phyloP scores from a whole-genome alignment of 1,139 yeast species.

The Saccharomyces hybrid region DNA sequence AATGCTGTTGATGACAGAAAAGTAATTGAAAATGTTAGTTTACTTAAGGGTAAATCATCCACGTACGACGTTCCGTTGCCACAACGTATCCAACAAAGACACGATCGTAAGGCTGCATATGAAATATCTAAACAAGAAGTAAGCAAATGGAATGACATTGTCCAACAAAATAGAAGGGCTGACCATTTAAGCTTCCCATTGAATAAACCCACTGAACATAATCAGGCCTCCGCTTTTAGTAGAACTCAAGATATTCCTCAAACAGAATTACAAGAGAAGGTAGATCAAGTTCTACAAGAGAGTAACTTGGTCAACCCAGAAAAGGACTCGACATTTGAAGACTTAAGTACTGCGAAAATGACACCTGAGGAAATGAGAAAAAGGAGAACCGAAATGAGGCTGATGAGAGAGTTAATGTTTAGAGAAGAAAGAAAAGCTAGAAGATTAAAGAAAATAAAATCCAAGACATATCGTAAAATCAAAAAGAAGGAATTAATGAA shows the following conservation, averaged over 20 bases:
- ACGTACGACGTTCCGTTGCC: constrained; percentile 78
- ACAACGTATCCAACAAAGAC: constrained; percentile 71
- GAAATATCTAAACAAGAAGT: constrained; percentile 83
- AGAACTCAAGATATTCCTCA: constrained; percentile 42
- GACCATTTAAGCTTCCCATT: constrained; percentile 70
- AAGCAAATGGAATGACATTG: constrained; percentile 79
- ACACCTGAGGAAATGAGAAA: constrained; percentile 72
- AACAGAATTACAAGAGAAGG: constrained; percentile 61
- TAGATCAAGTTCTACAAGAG: constrained; percentile 51
- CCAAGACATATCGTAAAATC: constrained; percentile 80
- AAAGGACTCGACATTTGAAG: constrained; percentile 77
- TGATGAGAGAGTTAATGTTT: constrained; percentile 94
- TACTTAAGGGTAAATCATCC: constrained; percentile 39
- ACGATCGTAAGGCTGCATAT: constrained; percentile 86
- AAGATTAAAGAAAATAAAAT: constrained; percentile 88
- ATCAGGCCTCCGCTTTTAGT: constrained; percentile 48
- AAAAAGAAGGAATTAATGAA: constrained; percentile 77
- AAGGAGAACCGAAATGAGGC: constrained; percentile 73
- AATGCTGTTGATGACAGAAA: constrained; percentile 47
- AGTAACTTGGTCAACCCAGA: constrained; percentile 68
- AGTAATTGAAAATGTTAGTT: constrained; percentile 42
- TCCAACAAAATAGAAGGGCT: constrained; percentile 70
- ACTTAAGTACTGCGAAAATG: constrained; percentile 74
- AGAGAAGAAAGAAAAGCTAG: constrained; percentile 88
- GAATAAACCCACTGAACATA: constrained; percentile 36